A percentile compares a stretch with the other conserved stretches of the same genome.
Conservation (phyloP, 2,329 filamentous ascomycete species). For the Capronia americana region DNA sequence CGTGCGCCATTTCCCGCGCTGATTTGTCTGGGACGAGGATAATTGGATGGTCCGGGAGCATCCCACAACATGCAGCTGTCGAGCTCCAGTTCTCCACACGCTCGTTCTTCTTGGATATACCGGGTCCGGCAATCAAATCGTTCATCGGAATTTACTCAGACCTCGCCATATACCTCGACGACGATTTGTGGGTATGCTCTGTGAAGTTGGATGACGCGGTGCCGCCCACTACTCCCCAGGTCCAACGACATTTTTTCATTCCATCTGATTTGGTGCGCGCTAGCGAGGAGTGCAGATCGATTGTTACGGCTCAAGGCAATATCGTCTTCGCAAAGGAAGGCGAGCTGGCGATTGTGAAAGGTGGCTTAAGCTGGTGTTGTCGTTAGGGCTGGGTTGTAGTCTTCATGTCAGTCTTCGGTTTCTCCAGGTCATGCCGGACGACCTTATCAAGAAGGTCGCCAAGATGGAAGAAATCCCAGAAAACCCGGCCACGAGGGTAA, state of each 20-base stretch:
- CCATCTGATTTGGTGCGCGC: conserved; percentile 6
- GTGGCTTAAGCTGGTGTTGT: not conserved
- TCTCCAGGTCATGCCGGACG: not conserved
- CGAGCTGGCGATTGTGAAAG: conserved; percentile 8
- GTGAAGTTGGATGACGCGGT: not conserved
- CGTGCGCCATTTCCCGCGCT: not conserved
- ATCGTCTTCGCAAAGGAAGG: conserved; percentile 10
- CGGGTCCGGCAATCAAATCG: not conserved
- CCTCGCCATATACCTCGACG: conserved; percentile 7
- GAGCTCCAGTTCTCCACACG: not conserved
- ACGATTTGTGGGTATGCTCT: conserved; percentile 14
- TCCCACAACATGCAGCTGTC: not conserved
- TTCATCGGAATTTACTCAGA: conserved; percentile 10
- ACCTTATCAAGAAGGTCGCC: not conserved
- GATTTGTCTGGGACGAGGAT: not conserved
- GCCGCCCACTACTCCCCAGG: not conserved
- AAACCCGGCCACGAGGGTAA: not conserved
- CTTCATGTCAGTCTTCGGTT: not conserved
- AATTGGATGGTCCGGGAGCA: not conserved
- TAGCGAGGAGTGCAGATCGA: not conserved
- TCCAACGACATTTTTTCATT: conserved; percentile 13
- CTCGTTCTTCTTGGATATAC: not conserved
- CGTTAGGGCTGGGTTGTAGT: not conserved
- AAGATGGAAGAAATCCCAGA: not conserved
- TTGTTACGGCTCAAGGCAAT: not conserved